Evolutionary conservation across 1,139 yeast genomes (phyloP), one percentile per base, ranked within the genome.

Genomic region (Suhomyces anneliseae): DNA sequence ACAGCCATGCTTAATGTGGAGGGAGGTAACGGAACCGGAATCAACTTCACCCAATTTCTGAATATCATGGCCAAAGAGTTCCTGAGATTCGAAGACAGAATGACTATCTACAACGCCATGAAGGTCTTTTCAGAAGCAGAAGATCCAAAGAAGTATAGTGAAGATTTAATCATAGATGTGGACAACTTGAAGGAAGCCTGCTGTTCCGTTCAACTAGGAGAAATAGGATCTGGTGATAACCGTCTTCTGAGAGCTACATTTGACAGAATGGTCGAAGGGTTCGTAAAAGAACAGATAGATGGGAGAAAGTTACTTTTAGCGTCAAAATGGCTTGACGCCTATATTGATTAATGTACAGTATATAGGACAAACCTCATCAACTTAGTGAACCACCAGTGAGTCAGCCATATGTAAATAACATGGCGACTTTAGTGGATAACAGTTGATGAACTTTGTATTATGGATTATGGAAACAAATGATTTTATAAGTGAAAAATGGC

Each of bases 21-120:
- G 10, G 62, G 64, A 8, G 52, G 51, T 39, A 47, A 38, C 42
- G 48, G 47, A 42, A 45, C 46, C 7, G 80, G 81, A n/a, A 57
- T 90, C 36, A 81, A 82, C 38, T 89, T 90, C 59, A 83, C 95
- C 3, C 80, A 79, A 42, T 92, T 84, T 62, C 70, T 87, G 59
- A 80, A 85, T 6, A 69, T 84, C 38, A 82, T 92, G 85, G 82
- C 90, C 3, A 68, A 69, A 7, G 81, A 80, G 51, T 65, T 87
- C 42, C 70, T 75, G 45, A 75, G 76, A 47, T 70, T 89, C 46
- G 87, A 90, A 27, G 81, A 82, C 45, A 72, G 78, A 38, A 70
- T 72, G 29, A 88, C 88, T 48, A 69, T 92, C 12, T 65, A 72
- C 44, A 75, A 78, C 40, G 92, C 96, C 6, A 75, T 90, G 54